Evolutionary conservation across 306 rosid species (phyloP), one percentile per base, ranked within the genome.

Genomic region (Rosa multiflora): DNA sequence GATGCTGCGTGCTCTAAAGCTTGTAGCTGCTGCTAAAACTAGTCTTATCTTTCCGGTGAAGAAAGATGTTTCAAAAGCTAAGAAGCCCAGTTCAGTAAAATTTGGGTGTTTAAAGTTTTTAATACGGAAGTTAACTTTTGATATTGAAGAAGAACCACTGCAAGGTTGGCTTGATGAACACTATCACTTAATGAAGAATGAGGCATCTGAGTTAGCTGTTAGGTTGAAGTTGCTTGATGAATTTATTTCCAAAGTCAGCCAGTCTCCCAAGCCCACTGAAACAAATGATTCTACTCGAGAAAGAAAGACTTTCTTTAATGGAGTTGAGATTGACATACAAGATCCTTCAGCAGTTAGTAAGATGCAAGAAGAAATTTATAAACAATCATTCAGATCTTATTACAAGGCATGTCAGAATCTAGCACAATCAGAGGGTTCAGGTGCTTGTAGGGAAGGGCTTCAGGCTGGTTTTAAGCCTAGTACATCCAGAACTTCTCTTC

Each of bases 121-220:
- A 85, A 86, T 90, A 88, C 92, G 97, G 78, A 93, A 87, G 87
- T 83, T 96, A 58, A 90, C 96, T 85, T 93, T 88, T 76, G 96
- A 93, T 78, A 93, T 96, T 61, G 99, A 96, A 88, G 99, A 96
- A 85, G 98, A 96, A 75, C 99, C 98, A 48, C 59, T 96, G 78
- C 99, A 96, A 87, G 99, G 97, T 71, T 96, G 99, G 99, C 91
- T 96, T 88, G 99, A 96, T 88, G 99, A 96, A 83, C 99, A 96
- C 87, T 87, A 88, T 82, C 91, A 76, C 74, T 87, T 96, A 80
- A 85, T 96, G 90, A 96, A 81, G 91, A 93, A 93, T 87, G 99
- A 96, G 83, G 99, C 93, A 21, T 81, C 90, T 76, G 99, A 96
- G 78, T 83, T 91, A 72, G 98, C 98, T 89, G 93, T 91, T 47